Base-by-base conservation (phyloP, 1,284 basidiomycete species). In the Puccinia novopanici region DNA sequence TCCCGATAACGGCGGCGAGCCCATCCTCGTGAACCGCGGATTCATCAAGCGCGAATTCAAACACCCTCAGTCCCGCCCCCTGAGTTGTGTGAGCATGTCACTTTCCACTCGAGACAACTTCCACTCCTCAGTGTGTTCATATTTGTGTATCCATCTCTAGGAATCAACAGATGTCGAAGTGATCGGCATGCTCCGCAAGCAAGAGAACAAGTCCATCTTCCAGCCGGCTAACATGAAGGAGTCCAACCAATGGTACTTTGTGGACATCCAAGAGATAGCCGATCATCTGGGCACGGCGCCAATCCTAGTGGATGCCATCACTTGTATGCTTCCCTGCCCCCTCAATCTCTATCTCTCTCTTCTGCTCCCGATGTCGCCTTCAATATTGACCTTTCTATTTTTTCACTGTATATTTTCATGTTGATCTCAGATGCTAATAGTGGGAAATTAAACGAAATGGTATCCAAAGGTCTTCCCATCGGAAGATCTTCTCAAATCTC, bases 161-260 rank as follows among this genome's bases (percentile, higher is more conserved):
- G 82, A 84, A 83, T 72, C 76, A n/a, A 83, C 80, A 27, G 81
- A 67, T 3, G 82, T 83, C 13, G 72, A 83, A 45, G 73, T 85
- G 6, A 77, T 90, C 48, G 92, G 93, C 82, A 91, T 94, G 91
- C 88, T 94, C 78, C 88, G 92, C 74, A 90, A 91, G 12, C 84
- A 84, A 73, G 81, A 86, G 82, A 82, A 85, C 61, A 82, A 84
- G 71, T 95, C 93, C 84, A 85, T 85, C 5, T 99, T 97, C 85
- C 95, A 94, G 1, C 95, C 95, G 3, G 90, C 93, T 70, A 99
- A 99, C 85, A 89, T 90, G 76, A 92, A 93, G 0, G 89, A 90
- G 61, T 89, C 90, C 82, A 91, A 92, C 27, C 89, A 91, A 84
- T 99, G 96, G 95, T 95, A 93, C 84, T 98, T 95, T 91, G 90